phyloP scores from a whole-genome alignment of 2,329 filamentous ascomycete genomes.

The Elsinoe fawcettii region DNA sequence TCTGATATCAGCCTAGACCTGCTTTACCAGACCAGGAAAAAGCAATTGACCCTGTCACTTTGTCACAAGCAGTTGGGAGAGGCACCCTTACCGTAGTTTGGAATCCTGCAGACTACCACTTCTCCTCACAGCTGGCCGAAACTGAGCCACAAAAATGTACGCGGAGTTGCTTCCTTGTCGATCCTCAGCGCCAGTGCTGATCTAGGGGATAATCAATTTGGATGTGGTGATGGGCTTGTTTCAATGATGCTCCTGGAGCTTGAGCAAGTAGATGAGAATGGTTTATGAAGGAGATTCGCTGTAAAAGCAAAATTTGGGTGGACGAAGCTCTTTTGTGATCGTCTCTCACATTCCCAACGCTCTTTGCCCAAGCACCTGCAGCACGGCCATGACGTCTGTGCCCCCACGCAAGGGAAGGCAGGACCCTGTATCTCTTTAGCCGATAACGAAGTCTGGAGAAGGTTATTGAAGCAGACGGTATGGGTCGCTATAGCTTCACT shows the following conservation, averaged over 20 bases:
- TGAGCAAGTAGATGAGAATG: neutral
- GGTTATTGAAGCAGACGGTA: neutral
- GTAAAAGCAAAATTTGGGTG: neutral
- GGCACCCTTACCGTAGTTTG: neutral
- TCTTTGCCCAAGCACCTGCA: conserved; percentile 9
- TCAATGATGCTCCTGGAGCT: neutral
- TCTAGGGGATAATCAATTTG: conserved; percentile 2
- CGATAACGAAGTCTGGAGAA: neutral
- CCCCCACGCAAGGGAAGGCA: neutral
- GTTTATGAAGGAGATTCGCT: neutral
- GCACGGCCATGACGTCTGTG: conserved; percentile 13
- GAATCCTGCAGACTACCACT: conserved; percentile 8
- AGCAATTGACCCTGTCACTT: conserved; percentile 3
- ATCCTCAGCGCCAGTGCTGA: conserved; percentile 4
- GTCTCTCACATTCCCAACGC: conserved; percentile 12
- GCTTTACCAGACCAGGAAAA: neutral
- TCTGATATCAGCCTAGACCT: neutral
- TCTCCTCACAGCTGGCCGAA: conserved; percentile 1
- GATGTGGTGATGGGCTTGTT: neutral
- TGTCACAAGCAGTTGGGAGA: neutral
- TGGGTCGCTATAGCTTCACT: neutral
- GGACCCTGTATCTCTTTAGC: neutral
- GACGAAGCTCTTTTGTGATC: conserved; percentile 1
- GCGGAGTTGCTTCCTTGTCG: neutral
- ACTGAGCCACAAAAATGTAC: neutral